Evolutionary conservation across 129 eudicot genomes (phyloP).

Genomic region (Artemisia argyi): DNA sequence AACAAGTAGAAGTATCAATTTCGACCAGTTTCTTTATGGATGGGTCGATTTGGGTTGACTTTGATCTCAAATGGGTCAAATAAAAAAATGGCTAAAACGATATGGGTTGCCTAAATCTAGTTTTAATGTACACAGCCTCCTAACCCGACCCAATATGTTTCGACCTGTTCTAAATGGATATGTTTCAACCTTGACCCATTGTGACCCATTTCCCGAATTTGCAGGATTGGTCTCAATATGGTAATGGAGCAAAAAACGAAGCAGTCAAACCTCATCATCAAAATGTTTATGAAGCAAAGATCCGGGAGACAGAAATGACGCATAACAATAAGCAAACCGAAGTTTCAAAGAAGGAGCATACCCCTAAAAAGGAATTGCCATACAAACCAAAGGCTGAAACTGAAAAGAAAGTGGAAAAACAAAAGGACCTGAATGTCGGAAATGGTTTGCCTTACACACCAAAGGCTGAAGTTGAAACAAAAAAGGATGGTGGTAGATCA

Average conservation of each 20-base stretch:
- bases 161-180: not conserved
- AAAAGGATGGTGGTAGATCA: constrained; percentile 20
- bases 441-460: constrained; percentile 13
- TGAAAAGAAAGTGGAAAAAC: constrained; percentile 5
- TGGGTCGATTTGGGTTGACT: not conserved
- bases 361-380: not conserved
- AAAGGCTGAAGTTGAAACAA: constrained; percentile 16
- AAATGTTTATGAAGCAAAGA: constrained; percentile 6
- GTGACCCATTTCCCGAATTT: not conserved
- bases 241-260: constrained; percentile 17
- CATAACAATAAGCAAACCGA: not conserved
- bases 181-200: not conserved
- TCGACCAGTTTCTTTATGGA: not conserved
- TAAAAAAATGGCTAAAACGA: not conserved
- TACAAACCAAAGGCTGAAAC: not conserved
- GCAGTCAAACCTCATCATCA: constrained; percentile 15
- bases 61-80: constrained; percentile 5
- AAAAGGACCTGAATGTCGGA: not conserved
- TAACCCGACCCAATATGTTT: not conserved
- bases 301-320: constrained; percentile 15
- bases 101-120: not conserved
- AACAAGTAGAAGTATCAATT: not conserved
- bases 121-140: no score
- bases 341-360: not conserved
- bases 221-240: constrained; percentile 41